phyloP scores from a whole-genome alignment of 2,329 filamentous ascomycete genomes.

The Verticillium isaacii region DNA sequence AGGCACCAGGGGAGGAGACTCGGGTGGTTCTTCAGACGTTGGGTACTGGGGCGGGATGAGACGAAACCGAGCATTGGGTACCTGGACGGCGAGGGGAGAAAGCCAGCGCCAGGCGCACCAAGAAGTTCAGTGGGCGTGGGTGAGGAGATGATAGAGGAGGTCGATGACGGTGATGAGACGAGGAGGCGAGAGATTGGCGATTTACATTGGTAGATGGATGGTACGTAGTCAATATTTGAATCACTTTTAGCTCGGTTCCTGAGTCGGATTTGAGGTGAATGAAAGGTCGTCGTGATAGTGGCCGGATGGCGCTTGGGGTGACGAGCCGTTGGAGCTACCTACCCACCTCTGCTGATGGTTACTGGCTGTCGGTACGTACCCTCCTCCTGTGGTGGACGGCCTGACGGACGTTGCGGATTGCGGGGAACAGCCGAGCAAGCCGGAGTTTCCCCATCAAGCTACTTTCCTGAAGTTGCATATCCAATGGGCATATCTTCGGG shows the following conservation, averaged over 20 bases:
- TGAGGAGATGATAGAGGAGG: neutral
- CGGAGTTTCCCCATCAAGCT: neutral
- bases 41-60: slow-evolving; percentile 15
- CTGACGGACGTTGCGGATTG: neutral
- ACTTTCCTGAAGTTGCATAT: neutral
- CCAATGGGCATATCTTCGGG: neutral
- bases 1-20: slow-evolving; percentile 25
- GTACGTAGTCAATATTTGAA: neutral
- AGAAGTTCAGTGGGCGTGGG: neutral
- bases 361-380: neutral
- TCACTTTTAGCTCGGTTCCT: too few species aligned
- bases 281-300: too few species aligned
- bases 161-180: slow-evolving; percentile 1
- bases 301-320: too few species aligned
- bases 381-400: too few species aligned
- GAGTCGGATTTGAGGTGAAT: neutral
- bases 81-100: neutral
- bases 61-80: slow-evolving; percentile 21
- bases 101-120: neutral
- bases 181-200: neutral
- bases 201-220: neutral
- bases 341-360: too few species aligned
- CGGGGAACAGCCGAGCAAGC: neutral
- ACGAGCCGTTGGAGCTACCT: too few species aligned
- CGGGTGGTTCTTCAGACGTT: slow-evolving; percentile 27